Conservation (phyloP, 2,329 filamentous ascomycete species). For the Monosporascus sp. region DNA sequence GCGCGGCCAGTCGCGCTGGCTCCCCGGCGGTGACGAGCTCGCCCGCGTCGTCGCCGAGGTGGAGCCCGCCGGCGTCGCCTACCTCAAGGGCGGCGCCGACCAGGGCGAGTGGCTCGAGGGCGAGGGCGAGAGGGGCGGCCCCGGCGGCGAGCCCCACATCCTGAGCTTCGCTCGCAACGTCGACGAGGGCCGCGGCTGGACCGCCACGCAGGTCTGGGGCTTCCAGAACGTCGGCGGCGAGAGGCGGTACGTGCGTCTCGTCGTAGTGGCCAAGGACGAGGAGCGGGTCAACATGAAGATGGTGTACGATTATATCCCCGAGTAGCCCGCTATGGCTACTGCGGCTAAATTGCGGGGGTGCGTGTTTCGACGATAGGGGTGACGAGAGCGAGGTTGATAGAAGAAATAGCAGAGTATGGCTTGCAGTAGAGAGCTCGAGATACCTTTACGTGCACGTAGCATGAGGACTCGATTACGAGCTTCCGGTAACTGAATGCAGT, state of each 20-base stretch:
- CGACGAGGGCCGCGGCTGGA: constrained; percentile 42
- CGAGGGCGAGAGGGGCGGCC: constrained; percentile 41
- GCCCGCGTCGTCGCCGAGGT: constrained; percentile 52
- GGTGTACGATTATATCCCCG: constrained; percentile 47
- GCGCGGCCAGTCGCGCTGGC: constrained; percentile 51
- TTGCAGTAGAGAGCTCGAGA: too few relatives aligned
- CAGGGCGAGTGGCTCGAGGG: constrained; percentile 59
- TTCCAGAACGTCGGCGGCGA: constrained; percentile 49
- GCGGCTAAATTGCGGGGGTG: not conserved
- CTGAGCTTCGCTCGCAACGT: constrained; percentile 55
- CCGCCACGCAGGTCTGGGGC: constrained; percentile 54
- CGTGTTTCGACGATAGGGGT: too few relatives aligned
- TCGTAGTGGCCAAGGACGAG: constrained; percentile 44
- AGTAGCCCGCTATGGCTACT: constrained; percentile 5
- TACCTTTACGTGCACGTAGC: too few relatives aligned
- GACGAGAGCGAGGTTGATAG: too few relatives aligned
- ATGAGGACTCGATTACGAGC: not conserved
- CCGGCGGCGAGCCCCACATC: constrained; percentile 57
- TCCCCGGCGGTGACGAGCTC: constrained; percentile 44
- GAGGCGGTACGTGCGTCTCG: constrained; percentile 47
- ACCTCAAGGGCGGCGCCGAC: constrained; percentile 37
- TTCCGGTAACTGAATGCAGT: not conserved
- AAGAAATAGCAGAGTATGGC: too few relatives aligned
- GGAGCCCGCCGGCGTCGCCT: constrained; percentile 53
- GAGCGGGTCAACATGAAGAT: constrained; percentile 43